Conservation (phyloP, 2,329 filamentous ascomycete genomes). For the Aspergillus unguis region DNA sequence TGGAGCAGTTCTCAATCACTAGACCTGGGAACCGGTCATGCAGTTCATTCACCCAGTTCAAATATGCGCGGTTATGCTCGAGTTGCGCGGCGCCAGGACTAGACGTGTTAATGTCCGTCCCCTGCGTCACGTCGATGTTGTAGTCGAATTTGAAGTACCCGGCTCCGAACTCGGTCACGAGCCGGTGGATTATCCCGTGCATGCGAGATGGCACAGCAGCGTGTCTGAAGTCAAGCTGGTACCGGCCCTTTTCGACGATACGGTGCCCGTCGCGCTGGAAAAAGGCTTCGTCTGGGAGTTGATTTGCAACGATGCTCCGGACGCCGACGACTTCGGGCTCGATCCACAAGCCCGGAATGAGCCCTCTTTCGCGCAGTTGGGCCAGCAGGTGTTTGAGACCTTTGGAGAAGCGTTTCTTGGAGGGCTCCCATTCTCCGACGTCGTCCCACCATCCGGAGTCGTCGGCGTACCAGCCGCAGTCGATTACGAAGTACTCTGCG, state of each 20-base stretch:
- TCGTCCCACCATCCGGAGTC: conserved; percentile 37
- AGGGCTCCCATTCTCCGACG: conserved; percentile 37
- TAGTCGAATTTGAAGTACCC: conserved; percentile 41
- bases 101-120: conserved; percentile 26
- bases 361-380: conserved; percentile 23
- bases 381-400: conserved; percentile 28
- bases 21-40: conserved; percentile 27
- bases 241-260: conserved; percentile 32
- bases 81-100: conserved; percentile 27
- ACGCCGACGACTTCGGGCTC: conserved; percentile 39
- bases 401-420: conserved; percentile 29
- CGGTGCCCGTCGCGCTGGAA: conserved; percentile 32
- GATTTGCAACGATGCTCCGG: conserved; percentile 22
- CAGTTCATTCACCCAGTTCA: conserved; percentile 29
- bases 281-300: conserved; percentile 32
- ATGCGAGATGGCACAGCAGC: no score
- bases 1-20: conserved; percentile 39
- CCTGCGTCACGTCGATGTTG: conserved; percentile 36
- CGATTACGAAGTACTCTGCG: conserved; percentile 39
- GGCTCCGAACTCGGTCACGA: conserved; percentile 26
- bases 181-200: conserved; percentile 22
- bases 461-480: conserved; percentile 39
- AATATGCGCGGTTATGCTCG: conserved; percentile 33
- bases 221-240: conserved; percentile 36
- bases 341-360: conserved; percentile 34